phyloP scores from a whole-genome alignment of 2,329 filamentous ascomycete species.

The Hypoxylon sp. region DNA sequence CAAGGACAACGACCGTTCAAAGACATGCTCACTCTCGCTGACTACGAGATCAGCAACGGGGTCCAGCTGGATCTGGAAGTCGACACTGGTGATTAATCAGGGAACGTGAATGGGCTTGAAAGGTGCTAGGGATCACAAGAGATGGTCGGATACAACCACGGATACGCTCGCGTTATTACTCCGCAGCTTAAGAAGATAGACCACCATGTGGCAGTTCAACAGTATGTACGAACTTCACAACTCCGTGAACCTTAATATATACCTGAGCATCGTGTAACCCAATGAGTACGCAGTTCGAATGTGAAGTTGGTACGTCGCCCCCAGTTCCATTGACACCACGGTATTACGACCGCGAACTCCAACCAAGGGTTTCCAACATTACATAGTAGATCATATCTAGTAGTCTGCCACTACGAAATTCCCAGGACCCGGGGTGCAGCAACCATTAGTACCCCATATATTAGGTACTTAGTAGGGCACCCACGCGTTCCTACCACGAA shows the following conservation, averaged over 20 bases:
- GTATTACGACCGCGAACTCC: background rate
- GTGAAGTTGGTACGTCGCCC: background rate
- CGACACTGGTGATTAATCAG: conserved; percentile 68
- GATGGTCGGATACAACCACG: background rate
- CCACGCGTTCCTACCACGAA: background rate
- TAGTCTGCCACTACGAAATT: background rate
- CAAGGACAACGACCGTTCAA: conserved; percentile 96
- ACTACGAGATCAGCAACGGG: conserved; percentile 95
- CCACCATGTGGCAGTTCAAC: background rate
- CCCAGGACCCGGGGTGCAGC: background rate
- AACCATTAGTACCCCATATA: background rate
- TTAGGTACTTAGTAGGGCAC: background rate
- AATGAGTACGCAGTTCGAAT: background rate
- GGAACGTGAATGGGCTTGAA: background rate
- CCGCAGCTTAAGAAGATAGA: too few species aligned
- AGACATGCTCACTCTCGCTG: conserved; percentile 85
- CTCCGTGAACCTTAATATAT: background rate
- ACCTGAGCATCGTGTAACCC: background rate
- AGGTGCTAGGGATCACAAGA: background rate
- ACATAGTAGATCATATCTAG: background rate
- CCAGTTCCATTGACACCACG: background rate
- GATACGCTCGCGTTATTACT: conserved; percentile 7
- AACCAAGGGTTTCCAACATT: background rate
- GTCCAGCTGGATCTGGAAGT: conserved; percentile 76
- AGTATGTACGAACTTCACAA: background rate